phyloP scores from a whole-genome alignment of 2,329 filamentous ascomycete genomes.

The Arthrobotrys iridis region DNA sequence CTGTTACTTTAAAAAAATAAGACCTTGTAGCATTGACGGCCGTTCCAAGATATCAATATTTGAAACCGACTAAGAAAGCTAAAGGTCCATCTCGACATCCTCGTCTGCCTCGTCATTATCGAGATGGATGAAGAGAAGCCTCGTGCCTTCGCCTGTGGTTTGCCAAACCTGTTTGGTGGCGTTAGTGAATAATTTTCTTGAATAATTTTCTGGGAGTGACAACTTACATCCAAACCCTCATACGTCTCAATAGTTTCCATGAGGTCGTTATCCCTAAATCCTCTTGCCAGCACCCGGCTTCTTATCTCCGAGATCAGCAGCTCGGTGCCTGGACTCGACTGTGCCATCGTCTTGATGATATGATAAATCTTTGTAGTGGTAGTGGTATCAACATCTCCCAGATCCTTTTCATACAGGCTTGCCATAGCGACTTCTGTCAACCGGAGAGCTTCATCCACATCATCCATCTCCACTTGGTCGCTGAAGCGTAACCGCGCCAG shows the following conservation, averaged over 20 bases:
- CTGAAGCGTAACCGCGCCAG: conserved; percentile 91
- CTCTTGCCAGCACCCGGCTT: conserved; percentile 92
- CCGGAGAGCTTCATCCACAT: conserved; percentile 93
- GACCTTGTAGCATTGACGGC: conserved; percentile 13
- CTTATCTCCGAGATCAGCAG: conserved; percentile 87
- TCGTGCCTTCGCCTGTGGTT: conserved; percentile 75
- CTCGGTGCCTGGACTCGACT: conserved; percentile 76
- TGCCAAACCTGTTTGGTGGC: conserved; percentile 74
- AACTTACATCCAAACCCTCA: conserved; percentile 84
- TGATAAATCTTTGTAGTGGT: conserved; percentile 93
- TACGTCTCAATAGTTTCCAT: conserved; percentile 88
- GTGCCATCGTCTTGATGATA: conserved; percentile 86
- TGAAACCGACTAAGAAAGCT: not conserved
- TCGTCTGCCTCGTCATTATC: conserved; percentile 63
- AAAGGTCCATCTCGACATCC: conserved; percentile 60
- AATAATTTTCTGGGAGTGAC: not conserved
- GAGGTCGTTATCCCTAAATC: conserved; percentile 95
- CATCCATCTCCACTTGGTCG: conserved; percentile 83
- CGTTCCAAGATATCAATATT: not conserved
- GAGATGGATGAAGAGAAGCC: conserved; percentile 75
- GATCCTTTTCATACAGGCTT: conserved; percentile 74
- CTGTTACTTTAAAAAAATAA: conserved; percentile 38
- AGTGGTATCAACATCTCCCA: conserved; percentile 73
- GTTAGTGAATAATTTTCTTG: conserved; percentile 61
- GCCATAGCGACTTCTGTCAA: conserved; percentile 94